A percentile compares a stretch with the other conserved stretches of the same genome.
These are phyloP conservation scores for Microthyrium microscopicum DNA, from an alignment of 2,329 filamentous ascomycete species.

Conservation along the genomic window DNA sequence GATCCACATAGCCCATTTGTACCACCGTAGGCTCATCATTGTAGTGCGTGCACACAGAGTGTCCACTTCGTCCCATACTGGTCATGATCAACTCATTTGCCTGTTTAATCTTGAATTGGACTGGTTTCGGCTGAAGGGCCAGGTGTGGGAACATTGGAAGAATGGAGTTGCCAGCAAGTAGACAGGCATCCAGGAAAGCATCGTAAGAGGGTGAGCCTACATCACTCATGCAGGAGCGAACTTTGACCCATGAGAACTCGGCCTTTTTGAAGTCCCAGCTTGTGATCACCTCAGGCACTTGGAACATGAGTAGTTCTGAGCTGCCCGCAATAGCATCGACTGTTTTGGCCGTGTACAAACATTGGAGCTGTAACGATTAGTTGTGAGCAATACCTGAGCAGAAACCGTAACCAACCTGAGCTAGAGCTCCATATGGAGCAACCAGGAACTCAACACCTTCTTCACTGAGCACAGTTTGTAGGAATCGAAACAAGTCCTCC, in stretches of 20 bases:
- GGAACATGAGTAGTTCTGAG: slow-evolving; percentile 72
- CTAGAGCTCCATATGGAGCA: slow-evolving; percentile 73
- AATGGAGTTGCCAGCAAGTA: slow-evolving; percentile 71
- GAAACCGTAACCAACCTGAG: slow-evolving; percentile 46
- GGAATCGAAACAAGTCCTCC: slow-evolving; percentile 56
- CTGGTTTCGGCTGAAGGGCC: slow-evolving; percentile 39
- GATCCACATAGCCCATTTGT: slow-evolving; percentile 63
- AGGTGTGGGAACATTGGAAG: slow-evolving; percentile 66
- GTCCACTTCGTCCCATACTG: slow-evolving; percentile 45
- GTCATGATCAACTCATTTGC: slow-evolving; percentile 61
- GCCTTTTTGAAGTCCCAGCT: slow-evolving; percentile 51
- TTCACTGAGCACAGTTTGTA: slow-evolving; percentile 57
- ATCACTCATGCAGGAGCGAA: slow-evolving; percentile 52
- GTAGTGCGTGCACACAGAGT: slow-evolving; percentile 58
- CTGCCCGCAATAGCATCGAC: slow-evolving; percentile 66
- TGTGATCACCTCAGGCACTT: slow-evolving; percentile 59
- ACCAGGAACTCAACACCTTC: slow-evolving; percentile 60
- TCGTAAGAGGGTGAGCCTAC: slow-evolving; percentile 48
- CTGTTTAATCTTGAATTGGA: slow-evolving; percentile 47
- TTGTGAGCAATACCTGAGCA: slow-evolving; percentile 5
- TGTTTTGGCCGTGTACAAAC: slow-evolving; percentile 54
- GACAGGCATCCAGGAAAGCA: slow-evolving; percentile 66
- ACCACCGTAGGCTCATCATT: slow-evolving; percentile 60
- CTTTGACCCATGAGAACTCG: slow-evolving; percentile 46
- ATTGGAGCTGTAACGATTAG: slow-evolving; percentile 45